Evolutionary conservation across 768 basidiomycete species (phyloP).

Genomic region (Tubosaeta sp.): DNA sequence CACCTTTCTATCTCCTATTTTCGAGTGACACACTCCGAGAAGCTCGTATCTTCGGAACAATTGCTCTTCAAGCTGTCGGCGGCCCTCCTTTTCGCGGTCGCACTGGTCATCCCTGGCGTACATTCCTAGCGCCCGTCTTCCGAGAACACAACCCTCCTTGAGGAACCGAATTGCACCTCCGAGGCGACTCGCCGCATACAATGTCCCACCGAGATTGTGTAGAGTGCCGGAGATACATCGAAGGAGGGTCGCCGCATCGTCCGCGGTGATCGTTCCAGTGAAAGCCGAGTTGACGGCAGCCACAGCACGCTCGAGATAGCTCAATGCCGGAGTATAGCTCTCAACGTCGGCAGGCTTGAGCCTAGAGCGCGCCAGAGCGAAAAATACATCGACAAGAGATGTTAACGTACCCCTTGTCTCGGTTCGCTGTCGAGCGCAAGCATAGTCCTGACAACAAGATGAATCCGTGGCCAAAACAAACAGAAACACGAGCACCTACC

Average conservation of each 20-base stretch:
- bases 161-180: slow-evolving; percentile 68
- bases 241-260: slow-evolving; percentile 46
- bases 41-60: slow-evolving; percentile 76
- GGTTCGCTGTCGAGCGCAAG: slow-evolving; percentile 1
- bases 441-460: slow-evolving; percentile 3
- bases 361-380: slow-evolving; percentile 46
- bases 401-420: slow-evolving; percentile 36
- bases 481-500: slow-evolving; percentile 22
- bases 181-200: slow-evolving; percentile 62
- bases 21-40: slow-evolving; percentile 71
- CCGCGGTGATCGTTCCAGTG: slow-evolving; percentile 5
- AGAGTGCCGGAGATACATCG: slow-evolving; percentile 72
- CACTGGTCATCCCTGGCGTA: slow-evolving; percentile 18
- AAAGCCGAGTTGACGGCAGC: slow-evolving; percentile 17
- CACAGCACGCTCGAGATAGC: slow-evolving; percentile 43
- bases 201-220: slow-evolving; percentile 61
- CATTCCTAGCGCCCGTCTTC: slow-evolving; percentile 41
- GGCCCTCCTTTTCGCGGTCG: slow-evolving; percentile 36
- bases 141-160: slow-evolving; percentile 54
- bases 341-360: slow-evolving; percentile 39
- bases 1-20: slow-evolving; percentile 75
- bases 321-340: slow-evolving; percentile 44
- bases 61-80: slow-evolving; percentile 60
- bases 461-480: neutral
- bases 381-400: slow-evolving; percentile 50